Evolutionary conservation across 2,329 filamentous ascomycete genomes (phyloP), one percentile per base, ranked within the genome.

Genomic region (Xylaria multiplex): DNA sequence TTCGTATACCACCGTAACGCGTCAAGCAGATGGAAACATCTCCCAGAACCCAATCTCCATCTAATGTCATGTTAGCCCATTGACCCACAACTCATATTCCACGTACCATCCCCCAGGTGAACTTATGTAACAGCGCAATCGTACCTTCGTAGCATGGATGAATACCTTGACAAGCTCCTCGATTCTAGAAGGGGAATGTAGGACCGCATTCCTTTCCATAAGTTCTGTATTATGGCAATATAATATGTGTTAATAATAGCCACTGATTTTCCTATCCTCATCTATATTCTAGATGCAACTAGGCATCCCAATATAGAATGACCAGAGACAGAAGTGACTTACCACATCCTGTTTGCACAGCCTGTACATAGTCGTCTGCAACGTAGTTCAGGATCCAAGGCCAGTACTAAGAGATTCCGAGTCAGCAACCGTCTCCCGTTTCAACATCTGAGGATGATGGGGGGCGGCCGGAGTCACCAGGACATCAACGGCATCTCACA

Each of bases 331-430:
- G 7, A n/a, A 16, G 24, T 13, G 24, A 76, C 85, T 78, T 81
- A 93, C 91, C 88, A 61, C 85, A 88, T 24, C 92, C 93, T 2
- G 88, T 83, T 69, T 82, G 83, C 60, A 96, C 91, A 6, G 92
- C 92, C 68, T 89, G 83, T 0, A 83, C 80, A 71, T 97, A 97
- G 76, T 96, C 92, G 0, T 92, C 89, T 2, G 90, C 91, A 16
- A 91, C 87, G 75, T 97, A 98, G 74, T 93, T 96, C 76, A 94
- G 84, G 70, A 98, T 93, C 95, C 95, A 98, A 52, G 89, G 86
- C 90, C 91, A 96, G 81, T 97, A 98, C 19, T 69, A 6, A 19
- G 16, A 40, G 3, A 46, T 14, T n/a, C 16, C 22, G 30, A 53
- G 37, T 69, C 42, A 69, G 60, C 37, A 14, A 14, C 37, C 9